Percentiles rank a stretch among this genome's conserved stretches.
phyloP scores from a whole-genome alignment of 192 early-diverging fungal genomes.

The Phycomyces nitens region DNA sequence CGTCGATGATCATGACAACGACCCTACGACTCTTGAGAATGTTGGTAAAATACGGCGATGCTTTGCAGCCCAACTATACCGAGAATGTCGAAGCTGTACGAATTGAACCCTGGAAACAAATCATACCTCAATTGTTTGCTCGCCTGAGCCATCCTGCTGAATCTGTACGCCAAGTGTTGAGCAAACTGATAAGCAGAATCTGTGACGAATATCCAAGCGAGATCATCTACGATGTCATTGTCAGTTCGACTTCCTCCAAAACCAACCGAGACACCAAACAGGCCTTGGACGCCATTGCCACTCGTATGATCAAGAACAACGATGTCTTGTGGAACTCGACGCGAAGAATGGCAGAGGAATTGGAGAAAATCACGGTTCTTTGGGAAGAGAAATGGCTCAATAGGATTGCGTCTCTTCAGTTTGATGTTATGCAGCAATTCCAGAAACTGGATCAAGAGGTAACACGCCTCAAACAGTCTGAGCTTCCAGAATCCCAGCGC shows the following conservation, averaged over 20 bases:
- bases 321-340: conserved; percentile 51
- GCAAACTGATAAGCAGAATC: conserved; percentile 58
- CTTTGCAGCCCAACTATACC: conserved; percentile 43
- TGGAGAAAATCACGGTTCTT: conserved; percentile 69
- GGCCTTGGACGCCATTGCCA: conserved; percentile 36
- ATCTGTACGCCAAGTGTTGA: conserved; percentile 49
- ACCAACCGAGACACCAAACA: conserved; percentile 36
- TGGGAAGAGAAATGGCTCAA: conserved; percentile 85
- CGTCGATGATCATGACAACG: conserved; percentile 45
- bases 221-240: conserved; percentile 64
- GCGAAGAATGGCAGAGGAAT: conserved; percentile 52
- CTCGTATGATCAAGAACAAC: conserved; percentile 35
- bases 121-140: conserved; percentile 76
- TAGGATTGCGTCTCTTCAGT: conserved; percentile 54
- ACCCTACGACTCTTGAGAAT: conserved; percentile 61
- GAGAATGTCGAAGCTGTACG: conserved; percentile 37
- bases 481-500: conserved; percentile 37
- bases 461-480: conserved; percentile 44
- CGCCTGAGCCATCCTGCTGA: conserved; percentile 61
- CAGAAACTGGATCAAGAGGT: conserved; percentile 56
- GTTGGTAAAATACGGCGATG: conserved; percentile 57
- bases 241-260: conserved; percentile 47
- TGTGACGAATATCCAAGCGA: conserved; percentile 56
- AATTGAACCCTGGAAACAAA: conserved; percentile 54
- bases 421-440: conserved; percentile 53